A percentile compares a stretch with the other conserved stretches of the same genome.
These are phyloP conservation scores for Aureobasidium vineae DNA, from an alignment of 2,329 filamentous ascomycete species.

Conservation along the genomic window DNA sequence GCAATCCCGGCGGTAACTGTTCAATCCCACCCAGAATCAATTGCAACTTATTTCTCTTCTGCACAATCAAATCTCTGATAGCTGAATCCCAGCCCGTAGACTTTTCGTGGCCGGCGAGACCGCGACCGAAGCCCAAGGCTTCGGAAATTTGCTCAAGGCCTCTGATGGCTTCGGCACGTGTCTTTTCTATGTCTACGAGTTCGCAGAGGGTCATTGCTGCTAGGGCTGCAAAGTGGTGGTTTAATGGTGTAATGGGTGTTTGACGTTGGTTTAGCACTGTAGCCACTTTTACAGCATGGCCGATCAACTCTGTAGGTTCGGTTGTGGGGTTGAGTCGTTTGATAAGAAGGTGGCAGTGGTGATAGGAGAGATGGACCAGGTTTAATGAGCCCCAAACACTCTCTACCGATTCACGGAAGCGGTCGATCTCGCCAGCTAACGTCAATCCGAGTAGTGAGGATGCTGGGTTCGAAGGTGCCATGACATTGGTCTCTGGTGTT, in stretches of 20 bases:
- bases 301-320: conserved; percentile 58
- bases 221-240: conserved; percentile 64
- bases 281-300: conserved; percentile 59
- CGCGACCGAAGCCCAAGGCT: conserved; percentile 46
- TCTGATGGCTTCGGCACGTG: conserved; percentile 57
- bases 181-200: conserved; percentile 56
- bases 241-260: conserved; percentile 60
- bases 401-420: conserved; percentile 65
- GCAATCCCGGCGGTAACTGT: conserved; percentile 46
- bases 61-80: conserved; percentile 53
- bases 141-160: conserved; percentile 59
- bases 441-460: conserved; percentile 50
- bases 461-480: conserved; percentile 44
- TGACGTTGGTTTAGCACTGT: conserved; percentile 57
- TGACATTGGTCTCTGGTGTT: conserved; percentile 46
- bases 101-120: conserved; percentile 44
- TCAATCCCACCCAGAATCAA: conserved; percentile 40
- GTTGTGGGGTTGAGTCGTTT: conserved; percentile 59
- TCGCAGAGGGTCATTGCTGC: conserved; percentile 61
- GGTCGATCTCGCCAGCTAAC: conserved; percentile 60
- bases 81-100: conserved; percentile 58
- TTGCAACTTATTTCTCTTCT: conserved; percentile 45
- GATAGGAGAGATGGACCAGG: conserved; percentile 66
- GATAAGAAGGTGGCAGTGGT: conserved; percentile 65
- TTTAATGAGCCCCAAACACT: conserved; percentile 52